Evolutionary conservation across 805 yeast genomes (phyloP).

Genomic region (Tetrapisispora nanseiensis): DNA sequence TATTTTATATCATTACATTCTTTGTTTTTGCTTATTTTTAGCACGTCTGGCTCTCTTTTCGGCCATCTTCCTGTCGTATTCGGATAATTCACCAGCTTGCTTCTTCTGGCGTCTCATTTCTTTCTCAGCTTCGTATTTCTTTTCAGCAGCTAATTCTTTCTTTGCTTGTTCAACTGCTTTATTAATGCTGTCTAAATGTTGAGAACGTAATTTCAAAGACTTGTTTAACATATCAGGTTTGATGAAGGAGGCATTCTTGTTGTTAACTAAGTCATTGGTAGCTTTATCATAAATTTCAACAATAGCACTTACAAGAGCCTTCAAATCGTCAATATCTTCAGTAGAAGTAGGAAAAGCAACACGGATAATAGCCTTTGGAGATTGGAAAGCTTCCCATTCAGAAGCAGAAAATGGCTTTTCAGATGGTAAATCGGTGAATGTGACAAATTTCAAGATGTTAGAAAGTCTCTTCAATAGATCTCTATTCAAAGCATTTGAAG

Average conservation of each 20-base stretch:
- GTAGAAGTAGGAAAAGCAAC: slow-evolving; percentile 41
- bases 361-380: slow-evolving; percentile 43
- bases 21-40: slow-evolving; percentile 50
- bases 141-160: slow-evolving; percentile 59
- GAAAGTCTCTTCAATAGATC: slow-evolving; percentile 36
- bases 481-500: slow-evolving; percentile 23
- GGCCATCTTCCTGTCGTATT: slow-evolving; percentile 63
- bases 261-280: slow-evolving; percentile 30
- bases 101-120: slow-evolving; percentile 50
- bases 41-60: slow-evolving; percentile 75
- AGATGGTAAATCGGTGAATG: slow-evolving; percentile 77
- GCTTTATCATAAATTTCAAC: slow-evolving; percentile 51
- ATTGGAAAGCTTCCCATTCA: slow-evolving; percentile 46
- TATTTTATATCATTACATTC: slow-evolving; percentile 13
- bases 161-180: slow-evolving; percentile 57
- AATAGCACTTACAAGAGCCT: slow-evolving; percentile 43
- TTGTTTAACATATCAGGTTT: slow-evolving; percentile 71
- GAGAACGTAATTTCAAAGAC: slow-evolving; percentile 66
- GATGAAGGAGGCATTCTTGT: slow-evolving; percentile 41
- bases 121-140: slow-evolving; percentile 60
- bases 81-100: slow-evolving; percentile 66
- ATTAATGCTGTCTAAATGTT: slow-evolving; percentile 58
- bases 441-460: slow-evolving; percentile 50
- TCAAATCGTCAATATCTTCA: slow-evolving; percentile 41
- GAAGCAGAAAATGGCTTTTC: slow-evolving; percentile 53